These are phyloP conservation scores for Tolypocladium ovalisporum DNA, from an alignment of 2,329 filamentous ascomycete genomes.

Conservation along the genomic window DNA sequence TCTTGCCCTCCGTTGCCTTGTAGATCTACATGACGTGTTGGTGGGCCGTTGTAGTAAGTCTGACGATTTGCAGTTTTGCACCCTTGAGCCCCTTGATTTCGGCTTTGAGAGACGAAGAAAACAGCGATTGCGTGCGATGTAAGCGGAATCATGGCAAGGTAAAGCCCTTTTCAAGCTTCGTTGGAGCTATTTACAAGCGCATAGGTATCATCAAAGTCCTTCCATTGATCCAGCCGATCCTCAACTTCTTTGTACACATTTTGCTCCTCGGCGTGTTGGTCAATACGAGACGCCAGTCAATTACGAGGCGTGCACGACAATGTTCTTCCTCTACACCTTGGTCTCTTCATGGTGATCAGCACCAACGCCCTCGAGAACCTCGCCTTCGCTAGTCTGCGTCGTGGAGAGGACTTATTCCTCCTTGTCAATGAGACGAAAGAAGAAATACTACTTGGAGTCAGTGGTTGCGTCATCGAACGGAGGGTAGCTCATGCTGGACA, in stretches of 20 bases:
- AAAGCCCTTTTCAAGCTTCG: not conserved
- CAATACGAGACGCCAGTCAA: not conserved
- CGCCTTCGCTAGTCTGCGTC: constrained; percentile 4
- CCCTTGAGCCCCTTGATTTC: too few species aligned
- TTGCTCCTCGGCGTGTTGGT: not conserved
- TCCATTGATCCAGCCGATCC: not conserved
- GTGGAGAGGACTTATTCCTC: constrained; percentile 14
- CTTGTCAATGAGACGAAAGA: constrained; percentile 12
- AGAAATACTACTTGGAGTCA: constrained; percentile 4
- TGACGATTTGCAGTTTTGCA: too few species aligned
- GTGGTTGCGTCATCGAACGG: not conserved
- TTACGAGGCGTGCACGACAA: not conserved
- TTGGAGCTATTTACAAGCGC: not conserved
- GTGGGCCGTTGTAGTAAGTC: too few species aligned
- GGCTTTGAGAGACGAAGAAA: too few species aligned
- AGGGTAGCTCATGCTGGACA: not conserved
- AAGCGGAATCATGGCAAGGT: not conserved
- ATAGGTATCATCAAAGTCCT: not conserved
- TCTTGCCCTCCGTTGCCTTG: too few species aligned
- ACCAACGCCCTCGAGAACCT: not conserved
- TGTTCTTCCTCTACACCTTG: not conserved
- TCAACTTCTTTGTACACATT: not conserved
- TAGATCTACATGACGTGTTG: too few species aligned
- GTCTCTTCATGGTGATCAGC: not conserved
- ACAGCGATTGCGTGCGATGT: too few species aligned